Evolutionary conservation across 805 yeast species (phyloP).

Genomic region (Lachancea kluyveri): DNA sequence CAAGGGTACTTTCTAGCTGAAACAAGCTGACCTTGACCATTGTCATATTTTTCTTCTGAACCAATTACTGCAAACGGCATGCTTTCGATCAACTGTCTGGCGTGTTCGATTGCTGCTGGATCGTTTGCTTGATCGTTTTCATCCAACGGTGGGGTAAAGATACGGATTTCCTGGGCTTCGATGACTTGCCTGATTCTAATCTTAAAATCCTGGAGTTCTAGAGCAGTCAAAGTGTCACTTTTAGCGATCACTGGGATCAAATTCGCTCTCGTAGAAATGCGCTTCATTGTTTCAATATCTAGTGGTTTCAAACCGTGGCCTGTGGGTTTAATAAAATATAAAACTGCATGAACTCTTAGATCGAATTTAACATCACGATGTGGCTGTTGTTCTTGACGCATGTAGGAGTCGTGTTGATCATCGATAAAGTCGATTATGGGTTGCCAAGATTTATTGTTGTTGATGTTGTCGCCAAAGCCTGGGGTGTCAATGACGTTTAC

Average conservation of each 20-base stretch:
- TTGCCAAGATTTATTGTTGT: slow-evolving; percentile 80
- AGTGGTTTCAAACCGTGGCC: slow-evolving; percentile 83
- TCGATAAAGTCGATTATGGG: slow-evolving; percentile 84
- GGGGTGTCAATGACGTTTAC: slow-evolving; percentile 88
- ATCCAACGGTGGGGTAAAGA: slow-evolving; percentile 80
- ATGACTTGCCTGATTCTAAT: slow-evolving; percentile 74
- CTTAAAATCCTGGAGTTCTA: slow-evolving; percentile 64
- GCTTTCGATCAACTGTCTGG: slow-evolving; percentile 69
- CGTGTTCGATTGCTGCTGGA: slow-evolving; percentile 71
- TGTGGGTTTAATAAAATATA: slow-evolving; percentile 87
- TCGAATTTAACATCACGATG: slow-evolving; percentile 59
- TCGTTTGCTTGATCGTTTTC: slow-evolving; percentile 32
- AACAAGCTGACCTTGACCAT: slow-evolving; percentile 55
- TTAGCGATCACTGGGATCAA: slow-evolving; percentile 86
- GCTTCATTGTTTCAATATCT: slow-evolving; percentile 85
- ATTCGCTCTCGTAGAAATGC: slow-evolving; percentile 72
- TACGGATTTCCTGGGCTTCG: slow-evolving; percentile 75
- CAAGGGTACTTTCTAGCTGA: slow-evolving; percentile 85
- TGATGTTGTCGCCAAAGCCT: slow-evolving; percentile 87
- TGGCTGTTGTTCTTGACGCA: slow-evolving; percentile 95
- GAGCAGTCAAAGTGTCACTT: slow-evolving; percentile 74
- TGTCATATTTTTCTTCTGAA: slow-evolving; percentile 63
- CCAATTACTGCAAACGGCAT: slow-evolving; percentile 88
- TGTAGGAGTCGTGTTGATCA: slow-evolving; percentile 80
- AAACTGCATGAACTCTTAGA: slow-evolving; percentile 82